Base-by-base conservation (phyloP, 768 basidiomycete species). In the Galerina sulciceps region DNA sequence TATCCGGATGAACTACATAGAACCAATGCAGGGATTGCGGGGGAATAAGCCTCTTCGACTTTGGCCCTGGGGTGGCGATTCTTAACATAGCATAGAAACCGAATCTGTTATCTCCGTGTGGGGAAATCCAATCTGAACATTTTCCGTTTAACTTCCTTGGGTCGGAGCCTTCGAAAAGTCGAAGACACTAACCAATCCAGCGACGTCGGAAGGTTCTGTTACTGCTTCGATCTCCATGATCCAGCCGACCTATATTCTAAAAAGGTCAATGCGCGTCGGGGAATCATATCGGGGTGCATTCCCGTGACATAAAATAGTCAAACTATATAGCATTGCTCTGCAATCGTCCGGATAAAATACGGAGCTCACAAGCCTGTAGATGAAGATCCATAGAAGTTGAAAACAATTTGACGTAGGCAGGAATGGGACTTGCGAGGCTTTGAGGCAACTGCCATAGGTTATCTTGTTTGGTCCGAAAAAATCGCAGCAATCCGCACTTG, bases 251-350 rank as follows among this genome's bases (percentile, higher is more conserved):
- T 41, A 34, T 15, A 41, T 26, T 37, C 22, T 37, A 35, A n/a
- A 42, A 54, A 46, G 46, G 23, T 31, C 34, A 44, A 51, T 22
- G 40, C n/a, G 23, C 42, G 17, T 31, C 60, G 57, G 57, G 6
- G 40, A 58, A 59, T 51, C 58, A 46, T 23, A 66, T 66, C 62
- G 58, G 59, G 53, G 42, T 51, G 41, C 20, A 45, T 53, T 53
- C 59, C 53, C 52, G 49, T 57, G 58, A 48, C 41, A 20, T 22
- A 37, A 60, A 37, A 26, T 53, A 17, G 31, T 53, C 48, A 47
- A 53, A 40, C 35, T 13, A 38, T n/a, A 40, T 17, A 43, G 36
- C 23, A 26, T 38, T 61, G 43, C 36, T 54, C 45, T 57, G 44
- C 44, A 43, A 49, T 54, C 34, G 37, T 15, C 43, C 65, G 65